These are phyloP conservation scores for Byssochlamys sp. DNA, from an alignment of 2,329 filamentous ascomycete species.

Conservation along the genomic window DNA sequence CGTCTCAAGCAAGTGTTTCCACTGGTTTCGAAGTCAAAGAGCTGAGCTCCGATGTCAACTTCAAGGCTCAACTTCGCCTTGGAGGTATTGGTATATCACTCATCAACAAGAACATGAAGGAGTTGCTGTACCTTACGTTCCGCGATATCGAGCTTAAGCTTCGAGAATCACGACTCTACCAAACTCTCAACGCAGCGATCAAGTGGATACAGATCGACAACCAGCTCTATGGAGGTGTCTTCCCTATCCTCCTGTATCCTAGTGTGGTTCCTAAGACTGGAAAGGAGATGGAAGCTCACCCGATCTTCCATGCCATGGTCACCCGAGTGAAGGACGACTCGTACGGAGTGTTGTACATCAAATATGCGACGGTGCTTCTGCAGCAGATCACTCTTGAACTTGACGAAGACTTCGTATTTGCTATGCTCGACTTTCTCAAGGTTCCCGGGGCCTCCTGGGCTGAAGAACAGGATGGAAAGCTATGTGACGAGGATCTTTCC, in stretches of 20 bases:
- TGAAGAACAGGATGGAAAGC: conserved; percentile 68
- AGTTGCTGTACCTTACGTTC: conserved; percentile 87
- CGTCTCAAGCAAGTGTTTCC: conserved; percentile 50
- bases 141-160: conserved; percentile 84
- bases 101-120: conserved; percentile 82
- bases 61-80: conserved; percentile 78
- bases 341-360: conserved; percentile 95
- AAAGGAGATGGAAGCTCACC: conserved; percentile 90
- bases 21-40: conserved; percentile 90
- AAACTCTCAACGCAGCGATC: conserved; percentile 78
- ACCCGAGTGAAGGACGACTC: conserved; percentile 96
- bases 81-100: conserved; percentile 87
- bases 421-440: conserved; percentile 87
- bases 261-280: conserved; percentile 96
- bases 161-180: conserved; percentile 84
- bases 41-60: conserved; percentile 74
- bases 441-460: conserved; percentile 83
- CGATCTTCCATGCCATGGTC: conserved; percentile 82
- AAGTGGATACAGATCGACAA: conserved; percentile 99
- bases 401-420: conserved; percentile 96
- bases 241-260: conserved; percentile 92
- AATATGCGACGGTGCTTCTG: conserved; percentile 85
- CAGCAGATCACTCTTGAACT: conserved; percentile 98
- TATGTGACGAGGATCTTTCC: conserved; percentile 82
- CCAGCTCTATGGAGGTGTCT: conserved; percentile 93